Conservation (phyloP, 2,329 filamentous ascomycete genomes). For the Aspergillus calidoustus region DNA sequence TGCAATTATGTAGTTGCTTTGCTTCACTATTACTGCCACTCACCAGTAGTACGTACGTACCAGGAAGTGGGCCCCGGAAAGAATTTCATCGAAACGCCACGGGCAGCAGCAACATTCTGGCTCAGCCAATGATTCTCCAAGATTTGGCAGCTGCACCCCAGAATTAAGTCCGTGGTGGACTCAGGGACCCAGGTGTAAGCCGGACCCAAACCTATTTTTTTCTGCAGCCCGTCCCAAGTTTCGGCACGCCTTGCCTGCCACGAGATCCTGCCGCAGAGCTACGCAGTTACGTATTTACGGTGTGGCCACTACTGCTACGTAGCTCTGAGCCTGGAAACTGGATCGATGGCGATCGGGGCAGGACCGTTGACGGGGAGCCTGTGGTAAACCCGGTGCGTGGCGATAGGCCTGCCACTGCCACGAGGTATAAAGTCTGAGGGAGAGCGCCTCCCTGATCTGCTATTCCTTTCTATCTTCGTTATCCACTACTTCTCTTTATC, state of each 20-base stretch:
- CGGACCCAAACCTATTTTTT: background rate
- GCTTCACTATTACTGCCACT: too few species aligned
- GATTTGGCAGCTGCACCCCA: background rate
- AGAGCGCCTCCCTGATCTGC: background rate
- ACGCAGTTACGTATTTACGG: too few species aligned
- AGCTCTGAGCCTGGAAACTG: background rate
- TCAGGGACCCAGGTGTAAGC: background rate
- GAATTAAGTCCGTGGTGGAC: background rate
- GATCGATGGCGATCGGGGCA: background rate
- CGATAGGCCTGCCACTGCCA: background rate
- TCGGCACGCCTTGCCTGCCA: background rate
- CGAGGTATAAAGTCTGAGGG: background rate
- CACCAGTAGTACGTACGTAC: too few species aligned
- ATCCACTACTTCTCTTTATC: background rate
- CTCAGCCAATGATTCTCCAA: background rate
- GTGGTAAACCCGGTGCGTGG: background rate
- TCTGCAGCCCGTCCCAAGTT: background rate
- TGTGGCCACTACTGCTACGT: background rate
- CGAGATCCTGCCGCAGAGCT: too few species aligned
- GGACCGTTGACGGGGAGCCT: too few species aligned
- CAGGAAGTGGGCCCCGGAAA: background rate
- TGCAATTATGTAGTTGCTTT: too few species aligned
- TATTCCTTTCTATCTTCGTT: background rate
- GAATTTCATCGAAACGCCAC: background rate
- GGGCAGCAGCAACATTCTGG: background rate